Percentiles rank a stretch among this genome's conserved stretches.
Evolutionary conservation across 208 protist genomes (phyloP).

Genomic region (Phytomonas sp.): DNA sequence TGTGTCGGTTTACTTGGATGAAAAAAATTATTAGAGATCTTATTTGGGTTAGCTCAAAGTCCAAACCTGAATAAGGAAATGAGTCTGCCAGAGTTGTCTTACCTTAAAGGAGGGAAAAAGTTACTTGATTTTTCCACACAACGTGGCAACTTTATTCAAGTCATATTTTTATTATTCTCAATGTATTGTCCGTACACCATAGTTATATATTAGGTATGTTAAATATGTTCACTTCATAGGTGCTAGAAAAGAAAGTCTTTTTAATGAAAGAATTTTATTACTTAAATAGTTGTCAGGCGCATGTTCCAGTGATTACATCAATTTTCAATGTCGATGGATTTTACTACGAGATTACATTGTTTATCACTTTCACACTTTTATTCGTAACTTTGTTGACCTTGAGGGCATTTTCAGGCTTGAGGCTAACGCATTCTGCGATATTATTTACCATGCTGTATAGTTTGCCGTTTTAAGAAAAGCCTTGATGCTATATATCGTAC

Average conservation of each 20-base stretch:
- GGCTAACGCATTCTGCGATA: background rate
- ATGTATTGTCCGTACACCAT: background rate
- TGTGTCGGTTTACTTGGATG: background rate
- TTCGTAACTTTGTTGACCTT: constrained; percentile 1
- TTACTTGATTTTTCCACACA: background rate
- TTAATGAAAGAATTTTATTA: constrained; percentile 11
- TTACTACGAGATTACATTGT: background rate
- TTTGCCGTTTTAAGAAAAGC: background rate
- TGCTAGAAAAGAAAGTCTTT: constrained; percentile 5
- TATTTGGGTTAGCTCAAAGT: background rate
- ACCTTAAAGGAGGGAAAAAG: background rate
- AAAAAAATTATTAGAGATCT: background rate
- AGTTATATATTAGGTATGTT: background rate
- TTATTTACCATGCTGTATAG: background rate
- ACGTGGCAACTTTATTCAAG: background rate
- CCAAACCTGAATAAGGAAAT: background rate
- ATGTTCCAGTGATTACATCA: background rate
- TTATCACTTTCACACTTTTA: background rate
- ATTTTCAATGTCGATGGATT: constrained; percentile 2
- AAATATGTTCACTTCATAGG: background rate
- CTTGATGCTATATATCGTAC: background rate
- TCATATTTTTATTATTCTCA: constrained; percentile 3
- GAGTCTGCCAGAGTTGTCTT: background rate
- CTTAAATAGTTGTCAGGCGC: background rate
- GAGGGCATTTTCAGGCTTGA: background rate